Percentiles rank a stretch among this genome's conserved stretches.
Conservation (phyloP, 495 filamentous ascomycete species). For the Annulohypoxylon moriforme region DNA sequence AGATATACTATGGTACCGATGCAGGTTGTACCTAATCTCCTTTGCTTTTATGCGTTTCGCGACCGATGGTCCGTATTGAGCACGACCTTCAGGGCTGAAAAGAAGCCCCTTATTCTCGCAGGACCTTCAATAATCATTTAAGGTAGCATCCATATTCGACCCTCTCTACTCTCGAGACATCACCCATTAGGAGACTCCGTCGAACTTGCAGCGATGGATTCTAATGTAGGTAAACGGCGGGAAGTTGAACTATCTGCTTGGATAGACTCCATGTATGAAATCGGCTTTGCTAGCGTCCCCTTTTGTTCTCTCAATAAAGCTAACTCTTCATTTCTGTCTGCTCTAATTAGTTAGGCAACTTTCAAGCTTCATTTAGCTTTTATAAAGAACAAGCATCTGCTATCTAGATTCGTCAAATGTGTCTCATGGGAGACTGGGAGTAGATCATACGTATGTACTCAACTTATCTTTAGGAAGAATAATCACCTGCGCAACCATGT, state of each 20-base stretch:
- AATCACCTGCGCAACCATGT: constrained; percentile 12
- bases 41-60: constrained; percentile 38
- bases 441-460: constrained; percentile 7
- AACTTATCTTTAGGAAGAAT: constrained; percentile 10
- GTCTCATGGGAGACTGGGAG: not conserved
- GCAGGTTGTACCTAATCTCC: constrained; percentile 35
- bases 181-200: not conserved
- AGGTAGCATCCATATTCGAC: constrained; percentile 17
- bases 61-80: constrained; percentile 5
- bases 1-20: not conserved
- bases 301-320: constrained; percentile 14
- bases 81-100: not conserved
- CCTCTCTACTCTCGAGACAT: not conserved
- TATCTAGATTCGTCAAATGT: not conserved
- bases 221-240: constrained; percentile 2
- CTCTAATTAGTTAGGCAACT: constrained; percentile 14
- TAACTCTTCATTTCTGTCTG: not conserved
- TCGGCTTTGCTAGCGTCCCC: constrained; percentile 6
- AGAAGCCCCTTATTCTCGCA: constrained; percentile 41
- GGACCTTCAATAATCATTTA: constrained; percentile 9
- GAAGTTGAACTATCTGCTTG: constrained; percentile 4
- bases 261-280: not conserved
- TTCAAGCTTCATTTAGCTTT: not conserved
- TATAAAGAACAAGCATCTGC: not conserved
- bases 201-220: constrained; percentile 13